Conservation (phyloP, 371 early-diverging fungal genomes). For the Modicella reniformis region DNA sequence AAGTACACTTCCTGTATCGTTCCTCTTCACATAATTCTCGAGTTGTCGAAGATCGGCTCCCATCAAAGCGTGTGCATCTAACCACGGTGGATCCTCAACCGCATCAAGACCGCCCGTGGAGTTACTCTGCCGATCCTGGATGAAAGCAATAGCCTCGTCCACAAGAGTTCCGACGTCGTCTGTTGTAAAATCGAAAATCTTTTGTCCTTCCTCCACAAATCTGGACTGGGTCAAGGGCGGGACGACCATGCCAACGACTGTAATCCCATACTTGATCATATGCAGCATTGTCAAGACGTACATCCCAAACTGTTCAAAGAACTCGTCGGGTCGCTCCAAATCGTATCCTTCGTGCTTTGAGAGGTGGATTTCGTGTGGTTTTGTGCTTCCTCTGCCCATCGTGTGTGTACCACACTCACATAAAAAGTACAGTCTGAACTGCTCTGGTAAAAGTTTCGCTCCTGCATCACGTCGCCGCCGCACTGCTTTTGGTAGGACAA, state of each 20-base stretch:
- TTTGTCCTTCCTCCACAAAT: not conserved
- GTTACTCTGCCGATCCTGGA: not conserved
- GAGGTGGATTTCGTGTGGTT: conserved; percentile 18
- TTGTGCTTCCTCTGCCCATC: not conserved
- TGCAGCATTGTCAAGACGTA: not conserved
- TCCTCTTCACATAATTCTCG: conserved; percentile 13
- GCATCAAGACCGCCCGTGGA: not conserved
- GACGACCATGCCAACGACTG: not conserved
- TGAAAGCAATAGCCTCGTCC: conserved; percentile 7
- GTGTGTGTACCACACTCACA: conserved; percentile 32
- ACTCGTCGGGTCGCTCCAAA: conserved; percentile 3
- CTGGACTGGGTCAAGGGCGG: not conserved
- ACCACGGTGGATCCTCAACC: not conserved
- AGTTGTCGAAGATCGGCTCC: conserved; percentile 22
- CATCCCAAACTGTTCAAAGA: not conserved
- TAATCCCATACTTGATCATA: too few species aligned
- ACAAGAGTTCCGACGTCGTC: not conserved
- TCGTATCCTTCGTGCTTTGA: conserved; percentile 18
- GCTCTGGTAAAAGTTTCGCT: not conserved
- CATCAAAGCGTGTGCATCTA: not conserved
- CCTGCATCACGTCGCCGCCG: not conserved
- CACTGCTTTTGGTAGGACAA: conserved; percentile 15
- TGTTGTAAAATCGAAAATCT: not conserved
- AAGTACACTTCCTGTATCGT: not conserved
- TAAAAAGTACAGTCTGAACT: conserved; percentile 18